Conservation (phyloP, 2,329 filamentous ascomycete species). For the Parastagonospora avenae region DNA sequence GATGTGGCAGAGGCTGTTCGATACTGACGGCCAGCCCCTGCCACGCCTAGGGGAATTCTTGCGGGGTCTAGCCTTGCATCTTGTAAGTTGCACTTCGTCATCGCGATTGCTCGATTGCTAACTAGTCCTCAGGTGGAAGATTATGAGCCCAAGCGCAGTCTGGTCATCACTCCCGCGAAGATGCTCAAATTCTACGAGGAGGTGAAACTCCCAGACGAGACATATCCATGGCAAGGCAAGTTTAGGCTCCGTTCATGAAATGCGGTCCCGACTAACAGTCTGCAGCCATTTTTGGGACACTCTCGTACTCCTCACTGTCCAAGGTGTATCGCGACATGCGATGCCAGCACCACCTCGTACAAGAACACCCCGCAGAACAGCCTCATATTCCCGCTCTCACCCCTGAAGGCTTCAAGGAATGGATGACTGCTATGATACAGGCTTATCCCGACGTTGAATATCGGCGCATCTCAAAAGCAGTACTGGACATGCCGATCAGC, state of each 20-base stretch:
- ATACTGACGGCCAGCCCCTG: slow-evolving; percentile 69
- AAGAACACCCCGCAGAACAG: slow-evolving; percentile 48
- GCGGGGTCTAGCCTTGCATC: slow-evolving; percentile 72
- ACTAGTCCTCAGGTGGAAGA: slow-evolving; percentile 64
- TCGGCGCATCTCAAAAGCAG: slow-evolving; percentile 69
- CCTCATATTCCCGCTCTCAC: slow-evolving; percentile 54
- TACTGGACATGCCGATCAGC: slow-evolving; percentile 72
- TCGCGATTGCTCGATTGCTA: slow-evolving; percentile 5
- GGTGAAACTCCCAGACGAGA: slow-evolving; percentile 67
- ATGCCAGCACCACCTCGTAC: slow-evolving; percentile 57
- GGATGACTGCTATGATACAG: slow-evolving; percentile 74
- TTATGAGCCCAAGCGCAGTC: slow-evolving; percentile 67
- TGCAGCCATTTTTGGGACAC: slow-evolving; percentile 50
- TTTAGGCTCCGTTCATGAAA: neutral
- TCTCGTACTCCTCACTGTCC: slow-evolving; percentile 48
- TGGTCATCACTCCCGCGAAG: slow-evolving; percentile 78
- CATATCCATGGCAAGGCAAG: slow-evolving; percentile 71
- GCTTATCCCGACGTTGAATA: slow-evolving; percentile 79
- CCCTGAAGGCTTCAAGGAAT: slow-evolving; percentile 57
- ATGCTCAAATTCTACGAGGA: slow-evolving; percentile 74
- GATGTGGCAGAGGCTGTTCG: slow-evolving; percentile 79
- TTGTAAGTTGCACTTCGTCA: slow-evolving; percentile 58
- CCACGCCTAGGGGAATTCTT: slow-evolving; percentile 72
- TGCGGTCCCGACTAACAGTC: slow-evolving; percentile 9
- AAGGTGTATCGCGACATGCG: slow-evolving; percentile 55